phyloP scores from a whole-genome alignment of 106 monocot species.

The Apostasia ramifera region DNA sequence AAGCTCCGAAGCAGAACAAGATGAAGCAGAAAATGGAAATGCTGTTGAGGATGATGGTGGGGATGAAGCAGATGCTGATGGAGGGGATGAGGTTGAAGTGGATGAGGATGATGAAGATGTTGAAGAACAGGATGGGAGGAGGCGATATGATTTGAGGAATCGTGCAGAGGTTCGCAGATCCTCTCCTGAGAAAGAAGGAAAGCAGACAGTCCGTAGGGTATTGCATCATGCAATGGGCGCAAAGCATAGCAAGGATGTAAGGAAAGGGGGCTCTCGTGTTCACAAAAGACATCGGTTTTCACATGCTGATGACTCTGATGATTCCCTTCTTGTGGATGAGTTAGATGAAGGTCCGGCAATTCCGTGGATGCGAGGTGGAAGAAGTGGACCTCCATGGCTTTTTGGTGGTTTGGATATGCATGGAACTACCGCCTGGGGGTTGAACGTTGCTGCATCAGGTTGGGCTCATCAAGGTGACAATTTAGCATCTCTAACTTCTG shows the following conservation, averaged over 20 bases:
- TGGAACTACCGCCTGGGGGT: conserved; percentile 69
- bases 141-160: conserved; percentile 85
- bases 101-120: conserved; percentile 80
- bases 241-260: conserved; percentile 58
- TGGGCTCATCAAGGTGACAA: conserved; percentile 89
- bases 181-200: conserved; percentile 74
- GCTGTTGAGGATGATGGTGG: conserved; percentile 39
- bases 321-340: conserved; percentile 98
- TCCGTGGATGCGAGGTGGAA: conserved; percentile 78
- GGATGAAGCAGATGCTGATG: conserved; percentile 60
- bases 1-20: conserved; percentile 62
- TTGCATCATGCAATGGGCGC: conserved; percentile 78
- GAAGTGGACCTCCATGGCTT: conserved; percentile 66
- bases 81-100: conserved; percentile 59
- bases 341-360: conserved; percentile 74
- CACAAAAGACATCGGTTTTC: conserved; percentile 65
- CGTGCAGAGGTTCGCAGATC: conserved; percentile 81
- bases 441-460: conserved; percentile 87
- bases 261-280: conserved; percentile 69
- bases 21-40: conserved; percentile 56
- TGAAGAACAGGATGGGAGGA: conserved; percentile 80
- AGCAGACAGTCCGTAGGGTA: conserved; percentile 78
- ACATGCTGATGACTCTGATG: conserved; percentile 89
- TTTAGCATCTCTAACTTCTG: conserved; percentile 37
- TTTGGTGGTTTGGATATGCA: conserved; percentile 88